Conservation (phyloP, 2,329 filamentous ascomycete species). For the Xylogone sp. region DNA sequence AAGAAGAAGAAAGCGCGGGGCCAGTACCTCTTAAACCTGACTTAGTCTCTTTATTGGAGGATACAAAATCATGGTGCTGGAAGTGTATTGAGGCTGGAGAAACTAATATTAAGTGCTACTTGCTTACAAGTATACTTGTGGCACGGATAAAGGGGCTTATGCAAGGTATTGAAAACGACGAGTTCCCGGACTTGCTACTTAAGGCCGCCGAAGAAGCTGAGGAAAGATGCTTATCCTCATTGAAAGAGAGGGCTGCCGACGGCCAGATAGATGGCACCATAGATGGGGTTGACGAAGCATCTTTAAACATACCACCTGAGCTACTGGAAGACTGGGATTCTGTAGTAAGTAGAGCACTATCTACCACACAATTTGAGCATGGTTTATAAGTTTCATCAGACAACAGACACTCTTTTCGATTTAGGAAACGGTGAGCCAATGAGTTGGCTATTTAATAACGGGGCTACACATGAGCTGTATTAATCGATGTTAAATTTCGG, state of each 20-base stretch:
- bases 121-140: conserved; percentile 31
- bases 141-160: conserved; percentile 40
- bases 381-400: conserved; percentile 17
- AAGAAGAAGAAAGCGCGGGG: conserved; percentile 37
- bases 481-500: too few relatives aligned
- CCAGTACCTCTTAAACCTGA: conserved; percentile 34
- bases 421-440: conserved; percentile 15
- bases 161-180: conserved; percentile 29
- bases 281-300: conserved; percentile 14
- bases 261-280: conserved; percentile 4
- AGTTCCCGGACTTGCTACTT: conserved; percentile 31
- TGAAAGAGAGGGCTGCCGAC: conserved; percentile 28
- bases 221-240: conserved; percentile 28
- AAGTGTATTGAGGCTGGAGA: conserved; percentile 37
- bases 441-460: conserved; percentile 15
- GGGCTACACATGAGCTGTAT: conserved; percentile 5
- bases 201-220: conserved; percentile 34
- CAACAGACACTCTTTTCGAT: conserved; percentile 26
- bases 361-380: conserved; percentile 1
- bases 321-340: conserved; percentile 38
- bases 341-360: conserved; percentile 29
- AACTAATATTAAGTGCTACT: conserved; percentile 39
- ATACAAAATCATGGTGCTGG: conserved; percentile 33
- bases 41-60: conserved; percentile 37
- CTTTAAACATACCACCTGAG: conserved; percentile 22